These are phyloP conservation scores for Chlorella sorokiniana DNA, from an alignment of 139 green algal species.

Conservation along the genomic window DNA sequence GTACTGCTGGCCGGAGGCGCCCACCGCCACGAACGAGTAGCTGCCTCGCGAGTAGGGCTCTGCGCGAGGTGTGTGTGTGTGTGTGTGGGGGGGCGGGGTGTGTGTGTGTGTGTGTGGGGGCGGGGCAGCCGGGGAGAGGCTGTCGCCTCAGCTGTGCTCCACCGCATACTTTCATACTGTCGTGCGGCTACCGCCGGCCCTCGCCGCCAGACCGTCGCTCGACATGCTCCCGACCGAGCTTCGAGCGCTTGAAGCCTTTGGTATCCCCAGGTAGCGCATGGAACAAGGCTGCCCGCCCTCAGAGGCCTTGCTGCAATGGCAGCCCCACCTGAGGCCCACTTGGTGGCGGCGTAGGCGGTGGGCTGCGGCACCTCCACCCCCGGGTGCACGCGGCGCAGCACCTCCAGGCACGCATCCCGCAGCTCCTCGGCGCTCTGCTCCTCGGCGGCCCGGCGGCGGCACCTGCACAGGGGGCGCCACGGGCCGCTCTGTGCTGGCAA, in stretches of 20 bases:
- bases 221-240: too few species aligned
- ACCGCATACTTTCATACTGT: too few species aligned
- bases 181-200: too few species aligned
- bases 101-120: too few species aligned
- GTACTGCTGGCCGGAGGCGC: slow-evolving; percentile 65
- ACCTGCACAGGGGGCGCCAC: not conserved
- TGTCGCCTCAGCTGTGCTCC: too few species aligned
- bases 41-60: slow-evolving; percentile 50
- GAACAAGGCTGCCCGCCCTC: not conserved
- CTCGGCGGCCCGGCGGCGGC: slow-evolving; percentile 29
- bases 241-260: too few species aligned
- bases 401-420: slow-evolving; percentile 43
- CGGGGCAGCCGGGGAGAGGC: too few species aligned
- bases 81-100: not conserved
- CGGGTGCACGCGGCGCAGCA: slow-evolving; percentile 52
- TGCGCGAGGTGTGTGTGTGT: not conserved
- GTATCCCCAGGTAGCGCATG: too few species aligned
- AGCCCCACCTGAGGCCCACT: slow-evolving; percentile 53
- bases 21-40: slow-evolving; percentile 83
- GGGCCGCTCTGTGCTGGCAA: not conserved
- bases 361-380: slow-evolving; percentile 53
- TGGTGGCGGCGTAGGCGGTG: slow-evolving; percentile 31
- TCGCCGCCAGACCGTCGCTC: too few species aligned
- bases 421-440: slow-evolving; percentile 31
- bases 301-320: not conserved